Base-by-base conservation (phyloP, 2,329 filamentous ascomycete species). In the Aspergillus awamori region DNA sequence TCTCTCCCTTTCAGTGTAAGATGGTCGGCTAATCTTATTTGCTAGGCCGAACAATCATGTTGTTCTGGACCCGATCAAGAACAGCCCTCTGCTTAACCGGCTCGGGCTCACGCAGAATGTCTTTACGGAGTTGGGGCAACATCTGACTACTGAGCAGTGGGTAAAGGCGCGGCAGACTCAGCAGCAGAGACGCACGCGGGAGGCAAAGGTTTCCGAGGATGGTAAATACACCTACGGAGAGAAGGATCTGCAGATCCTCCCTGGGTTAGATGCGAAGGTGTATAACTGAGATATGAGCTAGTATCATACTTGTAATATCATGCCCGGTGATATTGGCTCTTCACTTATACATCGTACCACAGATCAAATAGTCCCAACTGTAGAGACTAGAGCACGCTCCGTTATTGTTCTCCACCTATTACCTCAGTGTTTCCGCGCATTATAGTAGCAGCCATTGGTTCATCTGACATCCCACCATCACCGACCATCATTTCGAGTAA, bases 201-300 rank as follows among this genome's bases (percentile, higher is more conserved):
- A 69, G 8, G 71, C 73, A 2, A 74, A 74, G 62, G 69, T 81
- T 33, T 70, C 72, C 0, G 64, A 67, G 10, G 73, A 77, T 55
- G 77, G 79, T 0, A 77, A 76, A 61, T 80, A 75, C 52, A 69
- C 65, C 8, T 73, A 72, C 39, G 64, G 60, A 39, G 59, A 64
- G 52, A 77, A 79, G 65, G 77, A 79, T 51, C 61, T 79, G 38
- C 76, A 80, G 67, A 78, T 81, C 17, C 54, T 80, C 24, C 78
- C 77, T 4, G 79, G 79, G 1, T 62, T 81, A 58, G 58, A 76
- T 36, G 79, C 78, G 33, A 71, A 72, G 57, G 69, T 80, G 8
- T 77, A 80, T 57, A 80, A 72, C 36, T 73, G 28, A 70, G 59
- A 24, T 2, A 13, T 1, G 6, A 22, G 41, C 8, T 8, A 30